phyloP scores from a whole-genome alignment of 225 moss, liverwort and hornwort species.

The Pseudoscleropodium purum region DNA sequence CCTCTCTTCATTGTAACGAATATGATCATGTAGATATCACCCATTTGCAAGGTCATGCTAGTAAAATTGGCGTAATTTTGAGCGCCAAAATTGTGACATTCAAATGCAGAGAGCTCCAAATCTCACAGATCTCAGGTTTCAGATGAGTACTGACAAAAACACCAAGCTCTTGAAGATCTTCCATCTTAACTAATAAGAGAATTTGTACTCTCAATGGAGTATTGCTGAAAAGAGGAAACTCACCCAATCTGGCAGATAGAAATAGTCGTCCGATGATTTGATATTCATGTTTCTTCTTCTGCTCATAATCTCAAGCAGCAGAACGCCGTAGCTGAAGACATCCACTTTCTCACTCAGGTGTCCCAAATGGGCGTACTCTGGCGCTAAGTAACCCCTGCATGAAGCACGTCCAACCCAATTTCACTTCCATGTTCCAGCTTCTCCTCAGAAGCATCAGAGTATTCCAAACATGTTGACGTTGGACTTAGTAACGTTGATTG shows the following conservation, averaged over 20 bases:
- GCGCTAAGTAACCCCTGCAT: conserved; percentile 10
- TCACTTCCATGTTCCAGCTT: neutral
- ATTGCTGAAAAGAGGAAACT: neutral
- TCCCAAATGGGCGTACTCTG: conserved; percentile 7
- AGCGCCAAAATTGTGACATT: neutral
- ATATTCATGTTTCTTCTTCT: neutral
- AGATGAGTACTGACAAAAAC: neutral
- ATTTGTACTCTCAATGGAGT: neutral
- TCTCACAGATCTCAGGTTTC: neutral
- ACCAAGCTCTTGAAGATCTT: neutral
- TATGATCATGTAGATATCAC: neutral
- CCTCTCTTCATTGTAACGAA: neutral
- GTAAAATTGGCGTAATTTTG: neutral
- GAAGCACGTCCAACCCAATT: neutral
- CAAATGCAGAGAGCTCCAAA: neutral
- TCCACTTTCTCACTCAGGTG: conserved; percentile 21
- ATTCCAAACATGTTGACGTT: neutral
- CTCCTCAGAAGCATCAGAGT: neutral
- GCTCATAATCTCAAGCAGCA: conserved; percentile 6
- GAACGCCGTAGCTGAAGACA: conserved; percentile 7
- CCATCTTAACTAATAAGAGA: neutral
- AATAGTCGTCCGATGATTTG: neutral
- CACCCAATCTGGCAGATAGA: conserved; percentile 10
- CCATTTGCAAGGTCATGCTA: neutral
- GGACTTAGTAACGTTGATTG: neutral